Evolutionary conservation across 257 asterid species (phyloP).

Genomic region (Solanum sitiens): DNA sequence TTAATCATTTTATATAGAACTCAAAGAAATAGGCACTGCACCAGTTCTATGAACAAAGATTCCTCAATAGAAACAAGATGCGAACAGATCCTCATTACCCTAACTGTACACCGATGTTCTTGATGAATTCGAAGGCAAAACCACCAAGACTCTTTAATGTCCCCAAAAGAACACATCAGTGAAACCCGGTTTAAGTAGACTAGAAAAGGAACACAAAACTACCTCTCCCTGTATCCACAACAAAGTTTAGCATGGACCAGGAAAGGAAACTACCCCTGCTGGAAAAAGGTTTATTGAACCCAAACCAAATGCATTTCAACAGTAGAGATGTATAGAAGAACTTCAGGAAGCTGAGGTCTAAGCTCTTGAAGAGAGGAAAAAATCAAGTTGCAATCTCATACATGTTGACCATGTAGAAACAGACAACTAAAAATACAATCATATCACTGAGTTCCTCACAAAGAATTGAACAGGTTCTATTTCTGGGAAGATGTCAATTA

Average conservation of each 20-base stretch:
- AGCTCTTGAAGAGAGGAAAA: background rate
- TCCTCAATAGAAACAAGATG: background rate
- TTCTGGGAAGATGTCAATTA: background rate
- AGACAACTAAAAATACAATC: background rate
- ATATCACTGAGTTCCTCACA: background rate
- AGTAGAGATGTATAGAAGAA: background rate
- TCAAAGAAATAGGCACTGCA: background rate
- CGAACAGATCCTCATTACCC: background rate
- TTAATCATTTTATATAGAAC: background rate
- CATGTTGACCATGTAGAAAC: background rate
- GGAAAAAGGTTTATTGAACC: background rate
- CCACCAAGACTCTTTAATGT: background rate
- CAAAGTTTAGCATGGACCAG: background rate
- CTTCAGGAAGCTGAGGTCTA: background rate
- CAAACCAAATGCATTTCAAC: background rate
- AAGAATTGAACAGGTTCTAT: background rate
- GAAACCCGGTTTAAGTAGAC: background rate
- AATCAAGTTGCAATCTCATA: background rate
- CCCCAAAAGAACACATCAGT: background rate
- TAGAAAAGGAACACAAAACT: background rate
- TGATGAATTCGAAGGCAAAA: background rate
- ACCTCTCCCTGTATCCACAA: background rate
- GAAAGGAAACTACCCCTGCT: background rate
- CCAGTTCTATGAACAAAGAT: background rate
- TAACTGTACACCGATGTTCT: background rate